phyloP scores from a whole-genome alignment of 2,329 filamentous ascomycete species.

The Ilyonectria mors-panacis region DNA sequence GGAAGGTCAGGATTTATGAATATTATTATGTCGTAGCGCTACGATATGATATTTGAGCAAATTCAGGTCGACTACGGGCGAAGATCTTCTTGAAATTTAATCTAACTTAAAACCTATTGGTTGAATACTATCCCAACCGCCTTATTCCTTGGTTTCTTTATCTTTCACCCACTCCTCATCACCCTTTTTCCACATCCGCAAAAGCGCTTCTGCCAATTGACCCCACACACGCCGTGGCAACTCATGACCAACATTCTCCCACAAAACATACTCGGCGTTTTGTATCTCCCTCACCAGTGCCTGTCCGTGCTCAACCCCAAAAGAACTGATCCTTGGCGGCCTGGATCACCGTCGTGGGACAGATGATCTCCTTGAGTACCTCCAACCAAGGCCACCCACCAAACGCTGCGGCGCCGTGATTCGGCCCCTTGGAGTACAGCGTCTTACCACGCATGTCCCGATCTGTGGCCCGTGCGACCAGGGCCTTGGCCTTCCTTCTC shows the following conservation, averaged over 20 bases:
- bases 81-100: too few relatives aligned
- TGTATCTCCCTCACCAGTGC: slow-evolving; percentile 44
- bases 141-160: not conserved
- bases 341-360: slow-evolving; percentile 49
- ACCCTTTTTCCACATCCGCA: slow-evolving; percentile 26
- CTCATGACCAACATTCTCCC: slow-evolving; percentile 43
- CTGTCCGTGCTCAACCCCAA: slow-evolving; percentile 46
- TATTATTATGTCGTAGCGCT: too few relatives aligned
- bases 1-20: too few relatives aligned
- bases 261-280: slow-evolving; percentile 41
- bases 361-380: slow-evolving; percentile 41
- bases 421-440: slow-evolving; percentile 45
- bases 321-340: slow-evolving; percentile 50
- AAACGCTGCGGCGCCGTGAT: slow-evolving; percentile 46
- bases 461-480: slow-evolving; percentile 14
- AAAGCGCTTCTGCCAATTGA: slow-evolving; percentile 7
- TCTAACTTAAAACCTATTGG: too few relatives aligned
- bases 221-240: slow-evolving; percentile 35
- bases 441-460: slow-evolving; percentile 43
- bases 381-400: slow-evolving; percentile 43
- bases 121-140: too few relatives aligned
- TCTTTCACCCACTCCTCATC: slow-evolving; percentile 24
- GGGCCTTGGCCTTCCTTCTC: slow-evolving; percentile 5
- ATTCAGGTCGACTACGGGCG: too few relatives aligned
- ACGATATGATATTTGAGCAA: too few relatives aligned